Evolutionary conservation across 1,284 basidiomycete species (phyloP).

Genomic region (Moniliophthora roreri): DNA sequence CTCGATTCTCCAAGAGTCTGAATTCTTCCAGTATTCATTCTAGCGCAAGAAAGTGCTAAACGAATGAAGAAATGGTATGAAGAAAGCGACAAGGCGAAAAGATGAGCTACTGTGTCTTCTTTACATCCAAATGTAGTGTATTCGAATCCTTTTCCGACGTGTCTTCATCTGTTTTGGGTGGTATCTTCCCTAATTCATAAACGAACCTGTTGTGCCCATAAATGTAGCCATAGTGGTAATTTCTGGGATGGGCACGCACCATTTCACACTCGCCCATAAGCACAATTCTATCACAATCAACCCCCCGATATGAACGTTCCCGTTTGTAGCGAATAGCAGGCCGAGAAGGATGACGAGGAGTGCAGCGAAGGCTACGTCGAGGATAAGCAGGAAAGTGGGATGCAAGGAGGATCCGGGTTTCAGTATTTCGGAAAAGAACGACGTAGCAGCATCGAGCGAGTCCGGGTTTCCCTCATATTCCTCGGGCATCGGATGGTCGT

Average conservation of each 20-base stretch:
- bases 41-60: slow-evolving; percentile 81
- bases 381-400: slow-evolving; percentile 62
- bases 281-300: slow-evolving; percentile 62
- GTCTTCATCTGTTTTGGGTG: slow-evolving; percentile 19
- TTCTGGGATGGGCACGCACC: slow-evolving; percentile 40
- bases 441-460: slow-evolving; percentile 8
- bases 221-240: slow-evolving; percentile 21
- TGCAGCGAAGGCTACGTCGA: slow-evolving; percentile 58
- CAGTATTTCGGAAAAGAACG: slow-evolving; percentile 56
- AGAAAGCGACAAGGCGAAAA: slow-evolving; percentile 53
- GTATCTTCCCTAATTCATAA: slow-evolving; percentile 43
- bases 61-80: slow-evolving; percentile 85
- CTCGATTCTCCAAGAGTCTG: background rate
- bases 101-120: slow-evolving; percentile 31
- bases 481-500: background rate
- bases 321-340: slow-evolving; percentile 54
- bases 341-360: slow-evolving; percentile 59
- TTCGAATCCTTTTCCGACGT: slow-evolving; percentile 23
- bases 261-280: slow-evolving; percentile 78
- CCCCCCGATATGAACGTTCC: slow-evolving; percentile 62
- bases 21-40: slow-evolving; percentile 63
- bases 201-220: slow-evolving; percentile 45
- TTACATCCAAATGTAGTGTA: slow-evolving; percentile 24
- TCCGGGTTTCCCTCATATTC: background rate
- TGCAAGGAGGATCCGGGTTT: slow-evolving; percentile 72